phyloP scores from a whole-genome alignment of 768 basidiomycete genomes.

The Suillus ampliporus region DNA sequence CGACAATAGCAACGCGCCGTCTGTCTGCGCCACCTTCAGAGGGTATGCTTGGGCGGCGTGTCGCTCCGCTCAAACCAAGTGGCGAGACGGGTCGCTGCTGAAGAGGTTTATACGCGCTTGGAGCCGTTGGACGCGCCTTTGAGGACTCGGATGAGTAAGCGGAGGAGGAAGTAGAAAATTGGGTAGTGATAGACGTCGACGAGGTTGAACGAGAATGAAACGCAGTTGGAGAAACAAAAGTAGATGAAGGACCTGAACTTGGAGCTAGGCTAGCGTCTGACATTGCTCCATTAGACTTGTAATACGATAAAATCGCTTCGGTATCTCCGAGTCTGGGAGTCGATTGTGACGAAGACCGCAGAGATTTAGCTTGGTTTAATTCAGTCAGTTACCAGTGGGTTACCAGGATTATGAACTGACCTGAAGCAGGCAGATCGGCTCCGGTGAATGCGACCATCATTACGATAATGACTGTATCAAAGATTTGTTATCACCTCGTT shows the following conservation, averaged over 20 bases:
- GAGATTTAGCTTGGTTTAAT: neutral
- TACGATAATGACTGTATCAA: neutral
- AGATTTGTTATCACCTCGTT: neutral
- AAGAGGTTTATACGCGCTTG: conserved; percentile 22
- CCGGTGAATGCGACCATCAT: conserved; percentile 7
- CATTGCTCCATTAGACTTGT: conserved; percentile 48
- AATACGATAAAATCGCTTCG: conserved; percentile 56
- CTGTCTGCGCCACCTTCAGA: conserved; percentile 68
- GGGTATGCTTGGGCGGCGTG: conserved; percentile 55
- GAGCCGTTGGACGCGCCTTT: conserved; percentile 22
- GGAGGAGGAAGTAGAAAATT: conserved; percentile 50
- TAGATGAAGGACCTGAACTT: conserved; percentile 26
- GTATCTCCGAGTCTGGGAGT: conserved; percentile 37
- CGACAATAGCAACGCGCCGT: conserved; percentile 68
- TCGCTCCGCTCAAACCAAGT: conserved; percentile 35
- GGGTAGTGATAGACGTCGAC: conserved; percentile 20
- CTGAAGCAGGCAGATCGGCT: conserved; percentile 7
- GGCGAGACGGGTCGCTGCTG: conserved; percentile 29
- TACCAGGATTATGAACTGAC: conserved; percentile 4
- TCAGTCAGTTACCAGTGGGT: neutral
- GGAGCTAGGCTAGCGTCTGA: conserved; percentile 26
- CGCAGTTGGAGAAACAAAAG: conserved; percentile 1
- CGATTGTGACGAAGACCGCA: neutral
- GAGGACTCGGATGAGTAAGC: conserved; percentile 56
- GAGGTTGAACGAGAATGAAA: conserved; percentile 16